A percentile compares a stretch with the other conserved stretches of the same genome.
Conservation (phyloP, 352 stramenopile genomes). For the Globisporangium orthogonon region DNA sequence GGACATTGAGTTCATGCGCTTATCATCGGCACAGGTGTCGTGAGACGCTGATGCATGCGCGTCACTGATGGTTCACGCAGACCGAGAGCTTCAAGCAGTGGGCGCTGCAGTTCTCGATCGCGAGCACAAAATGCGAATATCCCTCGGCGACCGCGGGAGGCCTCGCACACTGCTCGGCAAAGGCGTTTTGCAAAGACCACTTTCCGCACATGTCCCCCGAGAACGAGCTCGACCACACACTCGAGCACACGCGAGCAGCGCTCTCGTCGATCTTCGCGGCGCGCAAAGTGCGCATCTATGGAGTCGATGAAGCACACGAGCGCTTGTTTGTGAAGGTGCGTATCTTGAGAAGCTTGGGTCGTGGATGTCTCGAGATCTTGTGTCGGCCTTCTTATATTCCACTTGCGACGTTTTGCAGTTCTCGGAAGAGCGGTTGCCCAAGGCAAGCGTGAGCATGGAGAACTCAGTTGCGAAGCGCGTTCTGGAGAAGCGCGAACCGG, state of each 20-base stretch:
- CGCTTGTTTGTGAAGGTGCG: constrained; percentile 57
- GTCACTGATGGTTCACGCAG: constrained; percentile 7
- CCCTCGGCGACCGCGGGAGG: constrained; percentile 28
- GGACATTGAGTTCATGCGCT: no score
- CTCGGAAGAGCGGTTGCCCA: constrained; percentile 47
- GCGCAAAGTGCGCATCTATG: constrained; percentile 54
- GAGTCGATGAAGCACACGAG: constrained; percentile 30
- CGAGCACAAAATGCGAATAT: constrained; percentile 30
- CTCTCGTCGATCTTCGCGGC: constrained; percentile 53
- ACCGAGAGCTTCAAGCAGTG: constrained; percentile 74
- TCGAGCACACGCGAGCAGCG: constrained; percentile 58
- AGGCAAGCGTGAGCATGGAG: constrained; percentile 22
- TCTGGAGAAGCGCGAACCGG: constrained; percentile 18
- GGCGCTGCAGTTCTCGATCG: constrained; percentile 55
- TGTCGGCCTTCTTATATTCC: background rate
- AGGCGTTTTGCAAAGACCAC: constrained; percentile 71
- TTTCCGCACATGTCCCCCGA: constrained; percentile 71
- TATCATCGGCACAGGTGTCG: background rate
- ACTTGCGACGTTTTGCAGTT: constrained; percentile 24
- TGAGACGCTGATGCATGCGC: background rate
- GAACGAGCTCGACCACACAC: constrained; percentile 70
- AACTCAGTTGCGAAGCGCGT: constrained; percentile 28
- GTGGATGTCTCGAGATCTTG: background rate
- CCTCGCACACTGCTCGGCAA: constrained; percentile 52
- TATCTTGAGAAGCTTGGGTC: background rate